A percentile compares a stretch with the other conserved stretches of the same genome.
These are phyloP conservation scores for Sonneratia caseolaris DNA, from an alignment of 345 rosid genomes.

Conservation along the genomic window DNA sequence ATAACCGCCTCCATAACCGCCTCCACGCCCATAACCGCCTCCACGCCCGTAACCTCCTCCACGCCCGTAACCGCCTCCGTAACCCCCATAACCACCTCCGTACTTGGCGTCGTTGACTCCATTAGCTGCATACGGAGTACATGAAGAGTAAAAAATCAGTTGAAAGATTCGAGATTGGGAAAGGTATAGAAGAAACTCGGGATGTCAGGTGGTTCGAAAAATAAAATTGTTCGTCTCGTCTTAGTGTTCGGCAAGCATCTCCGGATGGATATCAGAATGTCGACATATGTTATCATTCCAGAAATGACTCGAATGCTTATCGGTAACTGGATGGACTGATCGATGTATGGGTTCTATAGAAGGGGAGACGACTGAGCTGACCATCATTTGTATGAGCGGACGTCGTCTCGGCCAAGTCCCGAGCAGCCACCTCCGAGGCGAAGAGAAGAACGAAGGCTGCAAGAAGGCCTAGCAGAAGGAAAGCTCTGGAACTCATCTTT, in stretches of 20 bases:
- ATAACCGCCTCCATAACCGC: not conserved
- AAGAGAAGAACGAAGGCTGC: constrained; percentile 13
- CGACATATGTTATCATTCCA: not conserved
- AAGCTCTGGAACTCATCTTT: constrained; percentile 13
- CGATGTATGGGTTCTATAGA: not conserved
- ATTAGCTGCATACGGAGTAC: not conserved
- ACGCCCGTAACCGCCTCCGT: not conserved
- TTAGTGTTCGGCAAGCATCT: too few species aligned
- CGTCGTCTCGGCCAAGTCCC: constrained; percentile 18
- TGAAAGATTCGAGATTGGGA: too few species aligned
- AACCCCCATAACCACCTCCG: not conserved
- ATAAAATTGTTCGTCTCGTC: too few species aligned
- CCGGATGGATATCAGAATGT: not conserved
- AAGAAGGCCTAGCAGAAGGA: constrained; percentile 9
- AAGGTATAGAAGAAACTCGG: too few species aligned
- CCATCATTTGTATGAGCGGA: constrained; percentile 5
- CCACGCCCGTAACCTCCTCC: not conserved
- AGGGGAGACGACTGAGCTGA: not conserved
- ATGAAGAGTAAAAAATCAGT: not conserved
- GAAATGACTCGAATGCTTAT: not conserved
- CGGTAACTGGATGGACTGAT: not conserved
- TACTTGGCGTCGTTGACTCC: not conserved
- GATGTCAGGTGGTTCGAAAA: too few species aligned
- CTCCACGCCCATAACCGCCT: not conserved
- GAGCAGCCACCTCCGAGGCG: constrained; percentile 17